Percentiles rank a stretch among this genome's conserved stretches.
These are phyloP conservation scores for Xylariaceae sp. DNA, from an alignment of 2,329 filamentous ascomycete genomes.

Conservation along the genomic window DNA sequence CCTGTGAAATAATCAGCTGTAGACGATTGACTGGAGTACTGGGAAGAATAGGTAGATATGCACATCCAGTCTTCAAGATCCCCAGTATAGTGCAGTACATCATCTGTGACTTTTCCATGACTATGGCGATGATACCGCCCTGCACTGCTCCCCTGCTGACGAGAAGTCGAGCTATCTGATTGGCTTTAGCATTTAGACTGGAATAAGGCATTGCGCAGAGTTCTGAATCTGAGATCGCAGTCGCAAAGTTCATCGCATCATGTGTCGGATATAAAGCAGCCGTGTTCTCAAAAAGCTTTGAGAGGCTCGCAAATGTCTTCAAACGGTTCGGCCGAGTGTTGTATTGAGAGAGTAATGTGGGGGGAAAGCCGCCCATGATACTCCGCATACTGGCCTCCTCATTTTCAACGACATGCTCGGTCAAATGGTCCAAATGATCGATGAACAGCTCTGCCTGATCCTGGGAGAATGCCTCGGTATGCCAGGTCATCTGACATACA, in stretches of 20 bases:
- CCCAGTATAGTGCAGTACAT: slow-evolving; percentile 74
- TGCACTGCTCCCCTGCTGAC: slow-evolving; percentile 38
- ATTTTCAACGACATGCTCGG: slow-evolving; percentile 24
- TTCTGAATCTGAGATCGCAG: slow-evolving; percentile 35
- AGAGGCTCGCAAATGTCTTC: slow-evolving; percentile 39
- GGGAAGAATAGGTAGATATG: slow-evolving; percentile 75
- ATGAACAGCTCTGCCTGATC: slow-evolving; percentile 53
- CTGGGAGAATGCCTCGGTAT: slow-evolving; percentile 44
- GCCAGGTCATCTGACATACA: slow-evolving; percentile 43
- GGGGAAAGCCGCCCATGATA: slow-evolving; percentile 23
- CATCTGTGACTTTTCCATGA: slow-evolving; percentile 71
- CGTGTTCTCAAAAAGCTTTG: slow-evolving; percentile 49
- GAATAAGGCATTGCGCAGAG: slow-evolving; percentile 55
- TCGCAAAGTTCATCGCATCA: slow-evolving; percentile 62
- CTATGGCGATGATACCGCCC: slow-evolving; percentile 63
- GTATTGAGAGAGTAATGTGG: slow-evolving; percentile 41
- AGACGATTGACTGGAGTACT: slow-evolving; percentile 62
- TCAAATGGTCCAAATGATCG: slow-evolving; percentile 56
- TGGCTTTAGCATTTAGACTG: slow-evolving; percentile 60
- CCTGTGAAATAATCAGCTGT: slow-evolving; percentile 57
- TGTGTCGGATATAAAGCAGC: slow-evolving; percentile 45
- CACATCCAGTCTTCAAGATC: slow-evolving; percentile 68
- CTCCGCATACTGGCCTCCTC: slow-evolving; percentile 19
- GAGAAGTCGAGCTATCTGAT: slow-evolving; percentile 58
- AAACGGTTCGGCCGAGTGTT: slow-evolving; percentile 37